phyloP scores from a whole-genome alignment of 2,329 filamentous ascomycete genomes.

The Ceratocystis harringtonii region DNA sequence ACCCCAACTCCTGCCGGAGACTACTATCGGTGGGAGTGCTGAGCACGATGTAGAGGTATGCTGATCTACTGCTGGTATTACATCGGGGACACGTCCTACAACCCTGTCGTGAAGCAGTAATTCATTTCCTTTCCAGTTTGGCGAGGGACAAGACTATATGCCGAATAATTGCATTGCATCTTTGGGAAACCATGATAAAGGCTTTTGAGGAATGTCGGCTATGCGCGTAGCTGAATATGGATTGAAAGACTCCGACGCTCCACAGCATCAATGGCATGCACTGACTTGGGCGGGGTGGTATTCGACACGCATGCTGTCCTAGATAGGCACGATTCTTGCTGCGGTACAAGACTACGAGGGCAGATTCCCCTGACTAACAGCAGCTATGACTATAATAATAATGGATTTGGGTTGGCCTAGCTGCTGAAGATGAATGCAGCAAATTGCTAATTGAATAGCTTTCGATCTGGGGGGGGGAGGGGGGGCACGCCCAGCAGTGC shows the following conservation, averaged over 20 bases:
- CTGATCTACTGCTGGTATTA: slow-evolving; percentile 53
- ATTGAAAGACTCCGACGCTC: slow-evolving; percentile 42
- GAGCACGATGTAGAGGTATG: slow-evolving; percentile 51
- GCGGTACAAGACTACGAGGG: slow-evolving; percentile 36
- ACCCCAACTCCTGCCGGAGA: slow-evolving; percentile 39
- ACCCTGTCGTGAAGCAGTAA: slow-evolving; percentile 36
- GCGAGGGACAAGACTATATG: slow-evolving; percentile 43
- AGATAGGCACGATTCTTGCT: slow-evolving; percentile 49
- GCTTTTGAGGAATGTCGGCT: slow-evolving; percentile 53
- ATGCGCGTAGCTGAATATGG: slow-evolving; percentile 52
- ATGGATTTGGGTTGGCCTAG: slow-evolving; percentile 25
- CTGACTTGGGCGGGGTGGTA: slow-evolving; percentile 36
- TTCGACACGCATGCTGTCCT: slow-evolving; percentile 46
- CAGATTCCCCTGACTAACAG: slow-evolving; percentile 61
- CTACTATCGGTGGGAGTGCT: slow-evolving; percentile 64
- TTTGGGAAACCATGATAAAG: slow-evolving; percentile 56
- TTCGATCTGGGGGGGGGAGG: slow-evolving; percentile 38
- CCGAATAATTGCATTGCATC: slow-evolving; percentile 43
- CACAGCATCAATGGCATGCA: slow-evolving; percentile 44
- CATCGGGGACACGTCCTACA: slow-evolving; percentile 50
- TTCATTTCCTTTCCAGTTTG: slow-evolving; percentile 43
- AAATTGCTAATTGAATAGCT: slow-evolving; percentile 45
- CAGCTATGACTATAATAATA: slow-evolving; percentile 64
- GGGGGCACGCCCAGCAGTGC: slow-evolving; percentile 48
- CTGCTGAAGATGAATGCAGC: neutral